Evolutionary conservation across 2,329 filamentous ascomycete genomes (phyloP), one percentile per base, ranked within the genome.

Genomic region (Colletotrichum scovillei): DNA sequence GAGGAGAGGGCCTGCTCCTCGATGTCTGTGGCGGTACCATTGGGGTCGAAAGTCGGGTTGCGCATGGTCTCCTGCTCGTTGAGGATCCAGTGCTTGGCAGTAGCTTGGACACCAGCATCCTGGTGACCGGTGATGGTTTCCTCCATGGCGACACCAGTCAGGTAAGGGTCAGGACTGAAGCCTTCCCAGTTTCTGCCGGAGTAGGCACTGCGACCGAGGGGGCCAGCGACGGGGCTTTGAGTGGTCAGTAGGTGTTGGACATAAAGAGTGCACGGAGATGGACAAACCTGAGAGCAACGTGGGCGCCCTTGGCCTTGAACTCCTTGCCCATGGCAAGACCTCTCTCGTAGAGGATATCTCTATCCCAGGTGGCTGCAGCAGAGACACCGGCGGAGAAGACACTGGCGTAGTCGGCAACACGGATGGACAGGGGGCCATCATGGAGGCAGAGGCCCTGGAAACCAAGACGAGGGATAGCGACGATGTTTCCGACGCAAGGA

Each of bases 281-380:
- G 9, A 53, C 26, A 3, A 11, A 38, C 32, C 75, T 78, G 30
- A 95, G 86, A 75, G 91, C 89, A 32, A 95, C 85, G 79, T 95
- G 92, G 26, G 93, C 88, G 70, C 93, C 93, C 84, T 95, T 95
- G 75, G 83, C 91, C 76, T 87, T 90, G 80, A 93, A 91, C 81
- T 96, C 94, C 62, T 79, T 57, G 22, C 84, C 86, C 83, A 87
- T 84, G 62, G 84, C 84, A 68, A 78, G 77, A 24, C 81, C 83
- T 65, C 83, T 76, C 55, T 79, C 78, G 75, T 84, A 84, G 71
- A 93, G 90, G 56, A 96, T 87, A 9, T 88, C 84, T 72, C 91
- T 92, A 81, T 96, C 93, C 93, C 94, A 98, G 63, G 81, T 85
- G 11, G 81, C 83, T 76, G 84, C 84, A 28, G 93, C 89, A 72